Percentiles rank a stretch among this genome's conserved stretches.
Conservation (phyloP, 2,329 filamentous ascomycete genomes). For the Neofusicoccum kwambonambiense region DNA sequence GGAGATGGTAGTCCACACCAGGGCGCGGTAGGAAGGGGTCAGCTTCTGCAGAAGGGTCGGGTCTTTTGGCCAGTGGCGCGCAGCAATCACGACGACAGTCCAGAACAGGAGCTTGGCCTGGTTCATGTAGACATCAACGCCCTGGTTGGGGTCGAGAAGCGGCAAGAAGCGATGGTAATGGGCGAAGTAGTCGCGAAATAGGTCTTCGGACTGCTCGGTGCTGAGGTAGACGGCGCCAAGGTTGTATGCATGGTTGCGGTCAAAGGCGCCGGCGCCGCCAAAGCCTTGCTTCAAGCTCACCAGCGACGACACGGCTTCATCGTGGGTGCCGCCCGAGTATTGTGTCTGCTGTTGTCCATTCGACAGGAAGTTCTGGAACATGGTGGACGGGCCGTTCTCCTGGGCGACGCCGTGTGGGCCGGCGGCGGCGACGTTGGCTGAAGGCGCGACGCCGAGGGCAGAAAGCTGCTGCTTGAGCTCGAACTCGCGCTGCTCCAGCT, state of each 20-base stretch:
- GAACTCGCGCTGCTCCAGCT: constrained; percentile 59
- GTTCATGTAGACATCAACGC: constrained; percentile 69
- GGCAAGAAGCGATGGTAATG: constrained; percentile 77
- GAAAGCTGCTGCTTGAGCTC: constrained; percentile 56
- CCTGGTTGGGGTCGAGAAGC: constrained; percentile 65
- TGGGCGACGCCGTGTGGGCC: constrained; percentile 57
- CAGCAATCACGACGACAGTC: constrained; percentile 74
- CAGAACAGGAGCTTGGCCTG: constrained; percentile 83
- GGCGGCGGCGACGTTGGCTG: constrained; percentile 26
- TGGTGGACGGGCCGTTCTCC: constrained; percentile 30
- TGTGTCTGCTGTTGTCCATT: constrained; percentile 18
- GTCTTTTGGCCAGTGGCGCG: constrained; percentile 66
- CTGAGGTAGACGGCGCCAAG: constrained; percentile 15
- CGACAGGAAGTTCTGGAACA: constrained; percentile 14
- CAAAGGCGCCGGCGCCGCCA: constrained; percentile 3
- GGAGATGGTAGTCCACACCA: constrained; percentile 75
- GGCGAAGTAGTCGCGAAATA: constrained; percentile 74
- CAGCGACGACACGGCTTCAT: constrained; percentile 17
- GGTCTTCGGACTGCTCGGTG: constrained; percentile 45
- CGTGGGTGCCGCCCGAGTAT: constrained; percentile 25
- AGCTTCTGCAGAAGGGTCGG: constrained; percentile 65
- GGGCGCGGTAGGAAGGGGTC: constrained; percentile 62
- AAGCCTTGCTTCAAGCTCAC: constrained; percentile 19
- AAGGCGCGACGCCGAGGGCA: constrained; percentile 12
- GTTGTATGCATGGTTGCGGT: constrained; percentile 17